Evolutionary conservation across 768 basidiomycete genomes (phyloP), one percentile per base, ranked within the genome.

Genomic region (Paxillus ammoniavirescens): DNA sequence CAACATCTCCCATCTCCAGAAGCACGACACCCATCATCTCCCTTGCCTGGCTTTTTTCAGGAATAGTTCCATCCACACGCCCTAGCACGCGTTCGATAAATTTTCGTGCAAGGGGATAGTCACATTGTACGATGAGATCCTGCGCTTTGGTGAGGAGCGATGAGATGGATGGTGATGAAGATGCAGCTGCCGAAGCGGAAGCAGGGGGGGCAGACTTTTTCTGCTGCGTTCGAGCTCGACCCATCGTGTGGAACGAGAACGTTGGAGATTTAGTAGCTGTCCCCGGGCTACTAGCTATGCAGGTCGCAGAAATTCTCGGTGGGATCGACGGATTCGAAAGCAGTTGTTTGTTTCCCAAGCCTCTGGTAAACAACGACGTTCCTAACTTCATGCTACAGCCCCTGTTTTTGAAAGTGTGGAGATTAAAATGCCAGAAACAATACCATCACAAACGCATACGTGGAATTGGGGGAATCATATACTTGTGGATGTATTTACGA

Each of bases 1-100:
- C 83, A 17, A 89, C 68, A 35, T 94, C 84, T 17, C 92, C 94
- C 5, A 76, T 78, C 71, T 96, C 94, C 7, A 95, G 77, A 54
- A 89, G 79, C 1, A 81, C 77, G 0, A 94, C 82, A 1, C 92
- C 93, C 8, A 91, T 75, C 70, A 94, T 84, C 69, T 95, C 93
- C 61, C 77, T 84, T 1, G 86, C 91, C 54, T 86, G 82, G 1
- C 74, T 76, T 72, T 90, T 82, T 30, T 72, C 70, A 9, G 84
- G 77, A 7, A 49, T 3, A 5, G 56, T 59, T 0, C 48, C 61
- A 60, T 71, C 68, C 51, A 88, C 81, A 47, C 81, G 73, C 58
- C 87, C 79, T 30, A 93, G 71, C 15, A 87, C 78, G 42, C 93
- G 82, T 42, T 76, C 73, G 37, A 84, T 74, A 66, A 95, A 94